Evolutionary conservation across 2,329 filamentous ascomycete species (phyloP).

Genomic region (Colletotrichum lupini): DNA sequence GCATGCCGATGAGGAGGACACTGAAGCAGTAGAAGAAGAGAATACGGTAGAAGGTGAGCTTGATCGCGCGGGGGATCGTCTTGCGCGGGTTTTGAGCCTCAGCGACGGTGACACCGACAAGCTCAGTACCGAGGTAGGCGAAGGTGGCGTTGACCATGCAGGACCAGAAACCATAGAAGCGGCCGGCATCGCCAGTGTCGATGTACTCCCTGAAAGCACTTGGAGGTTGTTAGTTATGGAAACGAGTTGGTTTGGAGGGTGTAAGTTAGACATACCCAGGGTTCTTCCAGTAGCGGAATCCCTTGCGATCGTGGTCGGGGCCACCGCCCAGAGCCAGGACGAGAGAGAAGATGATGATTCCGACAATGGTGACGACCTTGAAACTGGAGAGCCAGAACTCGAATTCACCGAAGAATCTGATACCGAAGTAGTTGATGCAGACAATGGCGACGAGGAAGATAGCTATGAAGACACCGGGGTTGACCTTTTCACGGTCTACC

Average conservation of each 20-base stretch:
- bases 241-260: too few species aligned
- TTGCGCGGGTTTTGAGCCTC: conserved; percentile 84
- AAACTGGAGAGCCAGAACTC: conserved; percentile 73
- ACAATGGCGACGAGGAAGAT: conserved; percentile 73
- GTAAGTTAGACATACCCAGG: conserved; percentile 57
- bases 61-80: conserved; percentile 82
- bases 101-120: conserved; percentile 82
- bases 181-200: conserved; percentile 54
- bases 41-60: conserved; percentile 85
- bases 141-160: conserved; percentile 82
- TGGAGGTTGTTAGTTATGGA: conserved; percentile 3
- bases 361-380: conserved; percentile 76
- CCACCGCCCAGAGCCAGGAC: conserved; percentile 74
- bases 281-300: conserved; percentile 74
- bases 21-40: conserved; percentile 82
- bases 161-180: conserved; percentile 74
- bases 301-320: conserved; percentile 69
- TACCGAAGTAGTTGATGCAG: conserved; percentile 76
- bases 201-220: conserved; percentile 63
- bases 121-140: conserved; percentile 81
- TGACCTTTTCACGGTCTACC: conserved; percentile 72
- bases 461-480: conserved; percentile 84
- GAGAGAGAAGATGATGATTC: conserved; percentile 73
- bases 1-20: conserved; percentile 80
- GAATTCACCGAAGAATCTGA: conserved; percentile 75